Evolutionary conservation across 345 rosid species (phyloP).

Genomic region (Dovyalis caffra): DNA sequence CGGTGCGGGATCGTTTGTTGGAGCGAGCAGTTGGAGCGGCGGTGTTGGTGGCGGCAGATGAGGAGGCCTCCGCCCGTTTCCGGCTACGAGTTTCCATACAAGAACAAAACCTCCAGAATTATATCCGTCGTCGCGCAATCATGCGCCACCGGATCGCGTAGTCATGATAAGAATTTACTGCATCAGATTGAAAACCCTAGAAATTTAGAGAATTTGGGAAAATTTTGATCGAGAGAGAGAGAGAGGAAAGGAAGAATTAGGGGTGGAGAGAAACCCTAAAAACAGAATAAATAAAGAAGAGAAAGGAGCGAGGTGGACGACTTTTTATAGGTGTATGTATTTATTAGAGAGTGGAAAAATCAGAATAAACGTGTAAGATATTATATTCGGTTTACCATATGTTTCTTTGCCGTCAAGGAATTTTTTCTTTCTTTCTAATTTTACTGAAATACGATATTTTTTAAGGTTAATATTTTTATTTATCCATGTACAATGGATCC

Average conservation of each 20-base stretch:
- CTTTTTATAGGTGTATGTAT: slow-evolving; percentile 13
- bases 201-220: not conserved
- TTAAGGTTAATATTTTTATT: no score
- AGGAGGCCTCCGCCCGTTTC: slow-evolving; percentile 99
- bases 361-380: not conserved
- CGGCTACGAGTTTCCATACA: slow-evolving; percentile 99
- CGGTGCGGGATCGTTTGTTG: slow-evolving; percentile 64
- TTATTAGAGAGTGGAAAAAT: not conserved
- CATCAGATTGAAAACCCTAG: slow-evolving; percentile 36
- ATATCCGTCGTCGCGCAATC: slow-evolving; percentile 43
- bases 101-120: slow-evolving; percentile 49
- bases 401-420: not conserved
- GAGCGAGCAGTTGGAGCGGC: slow-evolving; percentile 81
- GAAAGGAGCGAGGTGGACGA: not conserved
- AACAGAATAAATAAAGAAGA: not conserved
- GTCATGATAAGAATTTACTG: slow-evolving; percentile 13
- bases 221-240: not conserved
- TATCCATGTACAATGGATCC: no score
- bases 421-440: no score
- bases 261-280: slow-evolving; percentile 23
- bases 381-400: not conserved
- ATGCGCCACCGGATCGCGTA: slow-evolving; percentile 52
- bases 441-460: no score
- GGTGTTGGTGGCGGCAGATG: slow-evolving; percentile 74
- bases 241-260: not conserved